Evolutionary conservation across 2,329 filamentous ascomycete genomes (phyloP).

Genomic region (Exserohilum rostratum): DNA sequence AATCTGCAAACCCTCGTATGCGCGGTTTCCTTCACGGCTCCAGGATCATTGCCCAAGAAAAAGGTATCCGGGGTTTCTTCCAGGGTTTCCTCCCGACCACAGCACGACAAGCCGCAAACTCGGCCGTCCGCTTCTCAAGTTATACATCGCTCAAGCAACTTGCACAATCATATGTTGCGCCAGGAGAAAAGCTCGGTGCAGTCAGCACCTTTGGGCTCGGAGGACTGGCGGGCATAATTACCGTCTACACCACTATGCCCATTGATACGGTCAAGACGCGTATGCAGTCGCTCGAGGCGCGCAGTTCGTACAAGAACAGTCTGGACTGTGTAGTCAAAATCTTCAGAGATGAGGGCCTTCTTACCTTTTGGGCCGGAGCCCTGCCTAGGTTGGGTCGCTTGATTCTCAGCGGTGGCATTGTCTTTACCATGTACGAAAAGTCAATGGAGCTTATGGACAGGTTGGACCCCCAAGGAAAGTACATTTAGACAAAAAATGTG

Average conservation of each 20-base stretch:
- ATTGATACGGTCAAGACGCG: slow-evolving; percentile 94
- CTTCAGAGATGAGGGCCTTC: slow-evolving; percentile 83
- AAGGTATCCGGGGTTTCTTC: slow-evolving; percentile 91
- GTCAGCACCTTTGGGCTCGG: slow-evolving; percentile 90
- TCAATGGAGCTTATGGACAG: slow-evolving; percentile 84
- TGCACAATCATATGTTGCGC: slow-evolving; percentile 88
- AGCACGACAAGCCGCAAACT: slow-evolving; percentile 92
- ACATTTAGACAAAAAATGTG: slow-evolving; percentile 61
- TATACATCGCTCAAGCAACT: slow-evolving; percentile 92
- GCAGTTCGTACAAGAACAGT: slow-evolving; percentile 81
- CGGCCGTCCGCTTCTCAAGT: slow-evolving; percentile 84
- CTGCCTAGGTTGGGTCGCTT: slow-evolving; percentile 82
- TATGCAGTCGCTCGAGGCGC: slow-evolving; percentile 95
- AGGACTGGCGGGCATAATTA: slow-evolving; percentile 85
- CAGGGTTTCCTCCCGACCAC: slow-evolving; percentile 96
- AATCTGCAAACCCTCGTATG: slow-evolving; percentile 82
- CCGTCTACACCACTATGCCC: slow-evolving; percentile 74
- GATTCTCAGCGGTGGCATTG: slow-evolving; percentile 91
- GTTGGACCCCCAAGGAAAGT: slow-evolving; percentile 82
- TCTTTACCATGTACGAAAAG: slow-evolving; percentile 98
- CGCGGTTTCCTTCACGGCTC: slow-evolving; percentile 91
- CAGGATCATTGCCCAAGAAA: slow-evolving; percentile 83
- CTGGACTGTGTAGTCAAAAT: slow-evolving; percentile 82
- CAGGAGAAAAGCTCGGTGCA: slow-evolving; percentile 91
- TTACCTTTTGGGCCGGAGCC: slow-evolving; percentile 94